Evolutionary conservation across 2,329 filamentous ascomycete species (phyloP).

Genomic region (Colletotrichum sp.): DNA sequence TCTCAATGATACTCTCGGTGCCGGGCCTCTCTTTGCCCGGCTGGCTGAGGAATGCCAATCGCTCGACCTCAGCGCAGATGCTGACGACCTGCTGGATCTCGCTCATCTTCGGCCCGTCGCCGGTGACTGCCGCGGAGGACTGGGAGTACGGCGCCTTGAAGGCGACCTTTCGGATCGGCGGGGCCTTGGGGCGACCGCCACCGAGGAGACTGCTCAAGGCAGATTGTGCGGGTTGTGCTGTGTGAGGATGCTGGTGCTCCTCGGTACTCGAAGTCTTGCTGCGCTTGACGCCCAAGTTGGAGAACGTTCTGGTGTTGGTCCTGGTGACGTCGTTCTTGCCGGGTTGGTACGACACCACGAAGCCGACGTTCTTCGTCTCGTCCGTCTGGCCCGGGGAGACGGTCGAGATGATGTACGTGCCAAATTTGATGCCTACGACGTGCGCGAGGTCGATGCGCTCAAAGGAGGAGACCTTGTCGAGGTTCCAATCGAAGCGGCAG

Average conservation of each 20-base stretch:
- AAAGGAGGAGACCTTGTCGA: slow-evolving; percentile 92
- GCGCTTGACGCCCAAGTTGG: slow-evolving; percentile 43
- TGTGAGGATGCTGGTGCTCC: background rate
- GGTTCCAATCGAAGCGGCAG: slow-evolving; percentile 92
- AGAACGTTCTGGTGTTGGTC: slow-evolving; percentile 86
- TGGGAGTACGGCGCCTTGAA: slow-evolving; percentile 61
- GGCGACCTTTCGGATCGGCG: slow-evolving; percentile 48
- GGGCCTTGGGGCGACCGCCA: slow-evolving; percentile 35
- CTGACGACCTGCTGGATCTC: slow-evolving; percentile 62
- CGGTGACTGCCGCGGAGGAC: slow-evolving; percentile 60
- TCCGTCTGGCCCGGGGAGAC: slow-evolving; percentile 80
- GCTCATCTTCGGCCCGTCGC: slow-evolving; percentile 48
- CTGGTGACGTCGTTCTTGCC: slow-evolving; percentile 74
- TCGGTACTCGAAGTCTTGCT: background rate
- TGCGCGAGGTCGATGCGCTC: slow-evolving; percentile 82
- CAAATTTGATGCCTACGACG: slow-evolving; percentile 74
- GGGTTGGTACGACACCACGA: slow-evolving; percentile 79
- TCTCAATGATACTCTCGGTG: slow-evolving; percentile 53
- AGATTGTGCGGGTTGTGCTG: slow-evolving; percentile 21
- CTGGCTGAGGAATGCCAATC: slow-evolving; percentile 60
- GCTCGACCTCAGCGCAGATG: slow-evolving; percentile 79
- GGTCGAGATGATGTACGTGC: slow-evolving; percentile 90
- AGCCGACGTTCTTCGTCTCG: slow-evolving; percentile 80
- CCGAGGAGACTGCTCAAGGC: slow-evolving; percentile 47
- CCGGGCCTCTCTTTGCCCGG: slow-evolving; percentile 44